Base-by-base conservation (phyloP, 805 yeast genomes). In the Ogataea methylovora region DNA sequence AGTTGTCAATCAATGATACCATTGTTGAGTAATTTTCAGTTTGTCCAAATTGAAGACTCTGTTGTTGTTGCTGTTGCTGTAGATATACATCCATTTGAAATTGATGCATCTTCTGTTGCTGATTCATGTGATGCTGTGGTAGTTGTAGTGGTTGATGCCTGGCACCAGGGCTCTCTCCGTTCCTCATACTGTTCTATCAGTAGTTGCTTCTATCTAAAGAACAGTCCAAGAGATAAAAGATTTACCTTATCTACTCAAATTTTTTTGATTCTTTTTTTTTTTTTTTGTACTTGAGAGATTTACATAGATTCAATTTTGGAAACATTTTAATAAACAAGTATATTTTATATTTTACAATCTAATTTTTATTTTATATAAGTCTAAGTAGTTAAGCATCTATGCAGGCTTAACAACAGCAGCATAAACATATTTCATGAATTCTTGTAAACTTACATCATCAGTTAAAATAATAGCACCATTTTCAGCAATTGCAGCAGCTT, bases 381-480 rank as follows among this genome's bases (percentile, higher is more conserved):
- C n/a, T n/a, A n/a, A n/a, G n/a, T n/a, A n/a, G 10, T 21, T 24
- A 24, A 9, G 5, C 6, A 24, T 9, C 26, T 22, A 30, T 12
- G 18, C 12, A n/a, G 16, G 15, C 21, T 30, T 30, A 13, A 20
- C 24, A 23, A 26, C 22, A 4, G 17, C 12, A 12, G 27, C 12
- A 15, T 30, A 20, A 6, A 73, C 69, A 43, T 69, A 73, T 32
- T 69, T 72, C 77, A 75, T 72, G 46, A 71, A 73, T 38, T 64
- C 62, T 43, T 71, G 79, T 38, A 75, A 58, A 37, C 72, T 71
- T 10, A 69, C 69, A 52, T 77, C 84, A 48, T 77, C 84, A 1
- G 84, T 77, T 44, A 75, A 57, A 5, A 66, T 60, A 18, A 61
- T 58, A 2, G 68, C 64, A 6, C 69, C 43, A 12, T 28, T 26